Conservation (phyloP, 306 rosid genomes). For the Malus asiatica region DNA sequence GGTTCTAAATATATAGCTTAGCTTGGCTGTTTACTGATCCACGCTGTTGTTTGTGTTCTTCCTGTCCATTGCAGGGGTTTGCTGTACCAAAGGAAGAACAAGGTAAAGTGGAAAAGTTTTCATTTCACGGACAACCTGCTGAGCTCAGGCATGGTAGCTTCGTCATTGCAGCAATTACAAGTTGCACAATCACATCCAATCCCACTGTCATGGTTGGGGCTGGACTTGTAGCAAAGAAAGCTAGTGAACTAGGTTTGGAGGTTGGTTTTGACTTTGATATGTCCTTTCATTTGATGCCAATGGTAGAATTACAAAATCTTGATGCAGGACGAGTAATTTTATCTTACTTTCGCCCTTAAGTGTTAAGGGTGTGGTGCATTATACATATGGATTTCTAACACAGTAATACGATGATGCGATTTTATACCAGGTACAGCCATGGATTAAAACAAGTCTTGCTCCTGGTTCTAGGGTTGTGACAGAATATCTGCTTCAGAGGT, state of each 20-base stretch:
- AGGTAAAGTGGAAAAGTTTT: neutral
- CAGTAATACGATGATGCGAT: neutral
- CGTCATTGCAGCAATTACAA: neutral
- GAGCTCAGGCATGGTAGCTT: neutral
- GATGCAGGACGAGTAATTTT: neutral
- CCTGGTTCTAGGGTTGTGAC: conserved; percentile 34
- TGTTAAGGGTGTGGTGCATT: too few species aligned
- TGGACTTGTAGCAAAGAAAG: neutral
- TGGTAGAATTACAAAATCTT: too few species aligned
- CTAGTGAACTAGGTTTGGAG: neutral
- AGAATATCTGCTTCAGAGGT: conserved; percentile 23
- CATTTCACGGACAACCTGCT: neutral
- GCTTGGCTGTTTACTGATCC: neutral
- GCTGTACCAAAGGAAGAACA: neutral
- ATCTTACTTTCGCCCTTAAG: too few species aligned
- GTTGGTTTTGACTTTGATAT: neutral
- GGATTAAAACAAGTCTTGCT: conserved; percentile 36
- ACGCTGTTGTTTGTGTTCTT: neutral
- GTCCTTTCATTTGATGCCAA: neutral
- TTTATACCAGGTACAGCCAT: neutral
- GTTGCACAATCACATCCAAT: neutral
- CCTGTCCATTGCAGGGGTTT: neutral
- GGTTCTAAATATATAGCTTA: too few species aligned
- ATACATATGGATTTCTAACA: too few species aligned
- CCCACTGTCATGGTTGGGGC: neutral